Conservation (phyloP, 768 basidiomycete species). For the Lepiota brunneoincarnata region DNA sequence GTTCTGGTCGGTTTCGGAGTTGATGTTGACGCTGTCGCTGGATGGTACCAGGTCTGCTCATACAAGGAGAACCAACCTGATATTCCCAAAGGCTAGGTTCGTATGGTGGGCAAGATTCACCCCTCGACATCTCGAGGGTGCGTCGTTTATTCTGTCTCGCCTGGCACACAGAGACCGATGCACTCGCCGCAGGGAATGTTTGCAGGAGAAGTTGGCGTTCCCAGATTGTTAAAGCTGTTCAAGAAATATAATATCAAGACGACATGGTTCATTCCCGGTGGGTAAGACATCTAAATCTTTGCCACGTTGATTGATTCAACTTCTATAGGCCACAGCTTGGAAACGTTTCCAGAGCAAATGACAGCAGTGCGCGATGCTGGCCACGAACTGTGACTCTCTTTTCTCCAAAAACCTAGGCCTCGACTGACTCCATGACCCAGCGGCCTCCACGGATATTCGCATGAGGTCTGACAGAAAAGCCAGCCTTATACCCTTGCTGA, state of each 20-base stretch:
- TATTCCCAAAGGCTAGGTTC: constrained; percentile 57
- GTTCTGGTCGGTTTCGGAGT: constrained; percentile 63
- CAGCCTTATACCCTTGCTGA: not conserved
- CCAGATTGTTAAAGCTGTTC: constrained; percentile 69
- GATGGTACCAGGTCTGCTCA: constrained; percentile 45
- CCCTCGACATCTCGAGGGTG: constrained; percentile 65
- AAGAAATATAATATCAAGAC: constrained; percentile 64
- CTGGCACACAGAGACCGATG: not conserved
- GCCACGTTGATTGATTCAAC: not conserved
- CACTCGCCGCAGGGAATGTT: constrained; percentile 49
- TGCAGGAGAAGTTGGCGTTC: constrained; percentile 72
- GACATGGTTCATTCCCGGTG: constrained; percentile 77
- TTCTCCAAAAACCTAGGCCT: not conserved
- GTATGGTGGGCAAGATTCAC: constrained; percentile 74
- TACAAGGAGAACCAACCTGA: not conserved
- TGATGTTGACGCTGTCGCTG: constrained; percentile 76
- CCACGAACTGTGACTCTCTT: constrained; percentile 55
- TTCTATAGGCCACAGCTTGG: constrained; percentile 61
- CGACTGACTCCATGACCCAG: constrained; percentile 22
- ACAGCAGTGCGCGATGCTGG: constrained; percentile 68
- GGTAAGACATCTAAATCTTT: not conserved
- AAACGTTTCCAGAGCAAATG: constrained; percentile 73
- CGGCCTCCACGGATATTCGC: constrained; percentile 69
- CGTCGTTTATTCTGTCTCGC: not conserved
- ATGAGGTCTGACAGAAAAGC: constrained; percentile 41